These are phyloP conservation scores for Calocybe cyanea DNA, from an alignment of 768 basidiomycete species.

Conservation along the genomic window DNA sequence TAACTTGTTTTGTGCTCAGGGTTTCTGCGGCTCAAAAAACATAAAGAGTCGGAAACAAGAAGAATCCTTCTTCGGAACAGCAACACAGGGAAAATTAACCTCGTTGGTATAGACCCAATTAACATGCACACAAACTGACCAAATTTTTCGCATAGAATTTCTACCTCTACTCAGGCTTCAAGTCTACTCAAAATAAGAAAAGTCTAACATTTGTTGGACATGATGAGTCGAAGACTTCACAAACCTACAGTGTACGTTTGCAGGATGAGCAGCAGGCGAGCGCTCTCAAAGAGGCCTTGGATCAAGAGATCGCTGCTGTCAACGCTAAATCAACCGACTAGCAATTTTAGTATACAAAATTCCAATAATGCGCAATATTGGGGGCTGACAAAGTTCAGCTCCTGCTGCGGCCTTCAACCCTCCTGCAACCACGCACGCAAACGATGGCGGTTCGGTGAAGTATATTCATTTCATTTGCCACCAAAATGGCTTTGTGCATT, in stretches of 20 bases:
- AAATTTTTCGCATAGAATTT: slow-evolving; percentile 56
- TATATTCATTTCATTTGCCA: slow-evolving; percentile 36
- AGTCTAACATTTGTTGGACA: slow-evolving; percentile 67
- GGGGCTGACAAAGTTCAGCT: no score
- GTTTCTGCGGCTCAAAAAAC: slow-evolving; percentile 67
- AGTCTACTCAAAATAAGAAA: slow-evolving; percentile 48
- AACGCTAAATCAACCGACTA: slow-evolving; percentile 31
- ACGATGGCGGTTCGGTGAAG: slow-evolving; percentile 4
- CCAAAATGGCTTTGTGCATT: slow-evolving; percentile 87
- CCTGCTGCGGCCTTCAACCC: no score
- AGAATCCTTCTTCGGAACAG: slow-evolving; percentile 71
- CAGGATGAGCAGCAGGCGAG: slow-evolving; percentile 55
- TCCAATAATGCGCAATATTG: no score
- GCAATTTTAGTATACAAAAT: neutral
- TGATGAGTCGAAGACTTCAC: slow-evolving; percentile 46
- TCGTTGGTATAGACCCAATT: slow-evolving; percentile 44
- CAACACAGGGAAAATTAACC: slow-evolving; percentile 67
- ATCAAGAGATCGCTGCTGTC: slow-evolving; percentile 56
- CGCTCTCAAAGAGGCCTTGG: slow-evolving; percentile 55
- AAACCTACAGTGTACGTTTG: slow-evolving; percentile 60
- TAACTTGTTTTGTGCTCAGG: slow-evolving; percentile 34
- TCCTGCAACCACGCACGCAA: neutral
- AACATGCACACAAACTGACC: neutral
- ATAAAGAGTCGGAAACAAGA: slow-evolving; percentile 56
- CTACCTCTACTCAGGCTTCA: slow-evolving; percentile 57